Percentiles rank a stretch among this genome's conserved stretches.
These are phyloP conservation scores for Trametes cingulata DNA, from an alignment of 768 basidiomycete genomes.

Conservation along the genomic window DNA sequence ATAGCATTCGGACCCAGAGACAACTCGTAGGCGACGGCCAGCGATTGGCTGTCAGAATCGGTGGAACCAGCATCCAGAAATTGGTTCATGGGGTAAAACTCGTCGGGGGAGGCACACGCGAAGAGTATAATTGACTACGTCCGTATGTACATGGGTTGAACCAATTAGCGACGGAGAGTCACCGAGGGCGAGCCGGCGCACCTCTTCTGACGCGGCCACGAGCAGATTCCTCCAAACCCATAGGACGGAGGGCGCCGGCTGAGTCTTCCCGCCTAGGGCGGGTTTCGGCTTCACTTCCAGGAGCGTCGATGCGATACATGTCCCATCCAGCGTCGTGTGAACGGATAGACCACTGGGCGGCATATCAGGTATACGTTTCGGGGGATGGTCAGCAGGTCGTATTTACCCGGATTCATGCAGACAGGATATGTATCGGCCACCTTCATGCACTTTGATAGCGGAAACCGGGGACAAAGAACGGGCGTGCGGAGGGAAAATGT, in stretches of 20 bases:
- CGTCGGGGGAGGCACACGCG: conserved; percentile 47
- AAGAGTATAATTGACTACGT: conserved; percentile 39
- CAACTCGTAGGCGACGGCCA: conserved; percentile 43
- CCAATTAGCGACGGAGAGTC: neutral
- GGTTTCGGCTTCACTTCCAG: conserved; percentile 31
- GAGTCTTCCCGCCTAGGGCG: conserved; percentile 37
- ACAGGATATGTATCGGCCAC: conserved; percentile 46
- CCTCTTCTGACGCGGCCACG: conserved; percentile 31
- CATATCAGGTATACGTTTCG: neutral
- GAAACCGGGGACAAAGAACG: conserved; percentile 44
- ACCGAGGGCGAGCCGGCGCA: conserved; percentile 19
- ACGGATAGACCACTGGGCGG: conserved; percentile 52
- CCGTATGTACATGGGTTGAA: neutral
- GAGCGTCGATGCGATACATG: conserved; percentile 36
- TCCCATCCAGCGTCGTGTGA: conserved; percentile 54
- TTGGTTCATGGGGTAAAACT: conserved; percentile 30
- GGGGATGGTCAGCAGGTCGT: neutral
- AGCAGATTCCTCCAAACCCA: conserved; percentile 40
- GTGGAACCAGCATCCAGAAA: conserved; percentile 18
- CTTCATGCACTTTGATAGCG: conserved; percentile 48
- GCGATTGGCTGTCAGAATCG: conserved; percentile 39
- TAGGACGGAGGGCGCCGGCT: conserved; percentile 19
- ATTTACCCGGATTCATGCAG: conserved; percentile 69
- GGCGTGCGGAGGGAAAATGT: conserved; percentile 48
- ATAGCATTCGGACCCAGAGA: conserved; percentile 28